phyloP scores from a whole-genome alignment of 2,329 filamentous ascomycete species.

The Colletotrichum orchidophilum region DNA sequence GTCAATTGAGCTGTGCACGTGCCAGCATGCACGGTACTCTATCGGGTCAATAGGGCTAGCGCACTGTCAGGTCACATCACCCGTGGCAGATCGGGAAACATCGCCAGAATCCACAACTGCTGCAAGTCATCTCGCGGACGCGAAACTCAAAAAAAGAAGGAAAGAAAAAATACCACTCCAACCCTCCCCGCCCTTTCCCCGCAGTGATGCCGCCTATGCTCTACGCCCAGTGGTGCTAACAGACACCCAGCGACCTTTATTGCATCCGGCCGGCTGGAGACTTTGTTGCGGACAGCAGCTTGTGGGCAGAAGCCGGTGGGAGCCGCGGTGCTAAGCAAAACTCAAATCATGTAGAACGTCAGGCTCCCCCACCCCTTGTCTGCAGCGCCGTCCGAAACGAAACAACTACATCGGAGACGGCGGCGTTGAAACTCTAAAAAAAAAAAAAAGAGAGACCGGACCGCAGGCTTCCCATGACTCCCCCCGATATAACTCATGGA shows the following conservation, averaged over 20 bases:
- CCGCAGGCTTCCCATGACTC: conserved; percentile 17
- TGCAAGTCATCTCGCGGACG: neutral
- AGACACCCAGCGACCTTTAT: neutral
- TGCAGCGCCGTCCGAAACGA: conserved; percentile 11
- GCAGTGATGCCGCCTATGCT: neutral
- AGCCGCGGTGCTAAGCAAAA: neutral
- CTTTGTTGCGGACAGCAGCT: neutral
- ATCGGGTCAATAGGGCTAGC: too few relatives aligned
- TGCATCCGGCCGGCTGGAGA: neutral
- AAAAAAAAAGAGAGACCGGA: too few relatives aligned
- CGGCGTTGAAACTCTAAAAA: neutral
- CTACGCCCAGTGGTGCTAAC: too few relatives aligned
- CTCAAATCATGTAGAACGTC: neutral
- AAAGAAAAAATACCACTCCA: too few relatives aligned
- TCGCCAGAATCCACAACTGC: neutral
- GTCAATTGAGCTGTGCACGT: too few relatives aligned
- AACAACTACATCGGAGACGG: neutral
- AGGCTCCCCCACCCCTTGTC: neutral
- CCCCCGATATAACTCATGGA: too few relatives aligned
- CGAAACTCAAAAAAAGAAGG: neutral
- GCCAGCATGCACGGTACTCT: too few relatives aligned
- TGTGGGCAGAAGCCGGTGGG: neutral
- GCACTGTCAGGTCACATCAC: too few relatives aligned
- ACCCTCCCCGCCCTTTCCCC: neutral
- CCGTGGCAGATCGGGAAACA: neutral